These are phyloP conservation scores for Colletotrichum euphorbiae DNA, from an alignment of 2,329 filamentous ascomycete species.

Conservation along the genomic window DNA sequence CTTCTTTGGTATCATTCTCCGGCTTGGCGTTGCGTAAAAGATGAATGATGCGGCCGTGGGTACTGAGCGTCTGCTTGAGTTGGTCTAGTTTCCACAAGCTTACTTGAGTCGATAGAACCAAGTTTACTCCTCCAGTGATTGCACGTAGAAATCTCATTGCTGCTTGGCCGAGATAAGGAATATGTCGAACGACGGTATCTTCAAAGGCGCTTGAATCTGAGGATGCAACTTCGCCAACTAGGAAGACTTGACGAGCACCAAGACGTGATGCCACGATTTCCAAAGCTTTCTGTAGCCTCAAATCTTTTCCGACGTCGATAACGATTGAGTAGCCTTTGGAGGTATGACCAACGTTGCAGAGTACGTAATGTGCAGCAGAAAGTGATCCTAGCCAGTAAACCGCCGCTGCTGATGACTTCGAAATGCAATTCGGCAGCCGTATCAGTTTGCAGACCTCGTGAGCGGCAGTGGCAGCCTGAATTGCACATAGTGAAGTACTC, in stretches of 20 bases:
- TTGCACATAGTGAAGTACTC: too few species aligned
- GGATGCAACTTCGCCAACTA: not conserved
- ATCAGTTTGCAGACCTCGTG: not conserved
- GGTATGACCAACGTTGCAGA: not conserved
- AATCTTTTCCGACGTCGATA: not conserved
- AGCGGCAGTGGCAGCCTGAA: too few species aligned
- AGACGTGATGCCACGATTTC: not conserved
- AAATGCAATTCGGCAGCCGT: not conserved
- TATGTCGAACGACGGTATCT: not conserved
- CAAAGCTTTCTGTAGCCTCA: not conserved
- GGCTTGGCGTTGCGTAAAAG: not conserved
- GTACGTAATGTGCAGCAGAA: not conserved
- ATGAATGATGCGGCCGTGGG: not conserved
- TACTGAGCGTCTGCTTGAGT: not conserved
- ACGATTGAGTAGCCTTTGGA: not conserved
- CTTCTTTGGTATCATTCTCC: not conserved
- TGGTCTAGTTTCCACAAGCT: too few species aligned
- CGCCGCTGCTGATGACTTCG: not conserved
- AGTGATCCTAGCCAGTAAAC: conserved; percentile 8
- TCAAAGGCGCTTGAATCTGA: not conserved
- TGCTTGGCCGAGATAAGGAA: not conserved
- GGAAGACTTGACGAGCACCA: not conserved
- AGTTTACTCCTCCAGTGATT: not conserved
- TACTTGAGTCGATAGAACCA: not conserved
- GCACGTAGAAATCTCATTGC: not conserved